Conservation (phyloP, 1,139 yeast species). For the Pichia sp. region DNA sequence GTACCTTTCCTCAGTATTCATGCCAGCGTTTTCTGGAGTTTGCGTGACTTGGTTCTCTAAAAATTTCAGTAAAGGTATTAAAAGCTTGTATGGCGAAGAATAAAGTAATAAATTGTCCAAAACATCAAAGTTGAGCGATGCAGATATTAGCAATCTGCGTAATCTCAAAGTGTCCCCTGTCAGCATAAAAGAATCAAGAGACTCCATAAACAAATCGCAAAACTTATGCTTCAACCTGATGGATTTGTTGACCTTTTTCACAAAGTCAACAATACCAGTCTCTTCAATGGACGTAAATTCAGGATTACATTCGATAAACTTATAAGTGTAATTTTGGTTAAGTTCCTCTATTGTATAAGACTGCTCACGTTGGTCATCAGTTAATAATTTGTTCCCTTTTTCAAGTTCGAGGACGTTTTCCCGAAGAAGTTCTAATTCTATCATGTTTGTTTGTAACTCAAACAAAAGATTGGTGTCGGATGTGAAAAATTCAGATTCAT, state of each 20-base stretch:
- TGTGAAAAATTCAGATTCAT: constrained; percentile 13
- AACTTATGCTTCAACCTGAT: constrained; percentile 18
- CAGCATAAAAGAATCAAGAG: constrained; percentile 21
- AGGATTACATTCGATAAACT: constrained; percentile 29
- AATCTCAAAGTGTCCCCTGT: constrained; percentile 28
- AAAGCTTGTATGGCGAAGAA: constrained; percentile 26
- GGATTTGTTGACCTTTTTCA: constrained; percentile 19
- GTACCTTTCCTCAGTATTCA: constrained; percentile 14
- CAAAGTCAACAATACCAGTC: constrained; percentile 22
- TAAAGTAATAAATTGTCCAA: constrained; percentile 21
- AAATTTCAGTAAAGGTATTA: constrained; percentile 25
- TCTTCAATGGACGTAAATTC: constrained; percentile 33
- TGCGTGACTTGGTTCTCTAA: constrained; percentile 22
- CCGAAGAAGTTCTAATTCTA: constrained; percentile 23
- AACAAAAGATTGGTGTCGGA: constrained; percentile 16
- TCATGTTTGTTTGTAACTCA: constrained; percentile 21
- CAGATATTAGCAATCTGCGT: constrained; percentile 27
- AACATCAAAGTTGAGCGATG: constrained; percentile 20
- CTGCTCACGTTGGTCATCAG: background rate
- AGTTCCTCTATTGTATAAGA: constrained; percentile 17
- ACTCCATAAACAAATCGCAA: constrained; percentile 19
- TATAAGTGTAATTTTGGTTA: constrained; percentile 19
- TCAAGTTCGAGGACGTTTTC: constrained; percentile 8
- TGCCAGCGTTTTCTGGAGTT: constrained; percentile 17
- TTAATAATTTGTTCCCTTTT: background rate